Evolutionary conservation across 495 filamentous ascomycete species (phyloP).

Genomic region (Aspergillus asperescens): DNA sequence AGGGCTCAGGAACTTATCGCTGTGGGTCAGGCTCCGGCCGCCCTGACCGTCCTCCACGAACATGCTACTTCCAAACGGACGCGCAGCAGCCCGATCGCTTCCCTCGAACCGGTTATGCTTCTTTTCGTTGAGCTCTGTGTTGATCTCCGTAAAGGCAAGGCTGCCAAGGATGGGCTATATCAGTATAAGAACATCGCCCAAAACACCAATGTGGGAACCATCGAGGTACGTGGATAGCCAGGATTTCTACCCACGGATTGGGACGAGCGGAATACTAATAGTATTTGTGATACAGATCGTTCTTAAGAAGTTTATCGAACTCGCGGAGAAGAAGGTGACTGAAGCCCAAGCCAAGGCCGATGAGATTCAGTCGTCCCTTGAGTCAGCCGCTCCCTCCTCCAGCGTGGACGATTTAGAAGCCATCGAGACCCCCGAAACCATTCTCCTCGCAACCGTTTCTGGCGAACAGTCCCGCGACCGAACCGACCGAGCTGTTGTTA

Average conservation of each 20-base stretch:
- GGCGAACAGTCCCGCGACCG: constrained; percentile 95
- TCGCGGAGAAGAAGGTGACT: constrained; percentile 92
- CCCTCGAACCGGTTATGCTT: constrained; percentile 96
- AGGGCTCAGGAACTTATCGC: constrained; percentile 97
- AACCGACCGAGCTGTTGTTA: constrained; percentile 95
- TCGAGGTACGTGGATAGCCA: constrained; percentile 60
- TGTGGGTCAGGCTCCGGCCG: constrained; percentile 86
- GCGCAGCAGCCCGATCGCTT: constrained; percentile 93
- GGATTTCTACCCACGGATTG: neutral
- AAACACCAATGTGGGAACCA: constrained; percentile 97
- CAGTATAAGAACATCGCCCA: constrained; percentile 99
- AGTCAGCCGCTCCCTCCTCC: constrained; percentile 60
- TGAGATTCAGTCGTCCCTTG: constrained; percentile 82
- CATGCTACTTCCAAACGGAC: constrained; percentile 98
- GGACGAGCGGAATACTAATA: neutral
- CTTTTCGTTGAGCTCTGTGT: constrained; percentile 95
- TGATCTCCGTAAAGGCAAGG: constrained; percentile 92
- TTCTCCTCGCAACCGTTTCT: constrained; percentile 94
- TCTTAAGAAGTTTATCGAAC: constrained; percentile 93
- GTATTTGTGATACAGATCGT: constrained; percentile 60
- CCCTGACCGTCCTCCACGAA: constrained; percentile 92
- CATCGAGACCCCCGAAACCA: constrained; percentile 95
- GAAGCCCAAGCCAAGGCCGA: constrained; percentile 95
- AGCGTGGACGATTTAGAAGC: constrained; percentile 95
- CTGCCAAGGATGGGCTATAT: constrained; percentile 96